Evolutionary conservation across 2,329 filamentous ascomycete genomes (phyloP).

Genomic region (Dothideomycetes sp.): DNA sequence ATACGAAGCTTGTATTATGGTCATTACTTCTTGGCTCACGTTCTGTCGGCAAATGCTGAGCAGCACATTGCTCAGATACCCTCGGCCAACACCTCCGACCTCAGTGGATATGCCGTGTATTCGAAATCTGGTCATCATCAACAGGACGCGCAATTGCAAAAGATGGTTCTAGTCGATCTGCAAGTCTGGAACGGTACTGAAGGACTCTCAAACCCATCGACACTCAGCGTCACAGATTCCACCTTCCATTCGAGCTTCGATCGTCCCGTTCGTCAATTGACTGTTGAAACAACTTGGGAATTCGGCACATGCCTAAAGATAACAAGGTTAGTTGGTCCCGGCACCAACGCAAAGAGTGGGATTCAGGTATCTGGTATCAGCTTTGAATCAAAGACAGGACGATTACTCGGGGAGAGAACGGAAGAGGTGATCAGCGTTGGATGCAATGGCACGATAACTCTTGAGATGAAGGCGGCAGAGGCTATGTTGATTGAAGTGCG

Average conservation of each 20-base stretch:
- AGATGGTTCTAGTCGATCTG: slow-evolving; percentile 8
- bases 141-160: background rate
- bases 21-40: slow-evolving; percentile 13
- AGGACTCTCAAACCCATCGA: background rate
- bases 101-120: slow-evolving; percentile 5
- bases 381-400: slow-evolving; percentile 8
- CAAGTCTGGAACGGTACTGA: slow-evolving; percentile 3
- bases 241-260: slow-evolving; percentile 5
- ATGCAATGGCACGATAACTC: background rate
- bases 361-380: slow-evolving; percentile 1
- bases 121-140: background rate
- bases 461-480: slow-evolving; percentile 7
- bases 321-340: slow-evolving; percentile 3
- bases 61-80: background rate
- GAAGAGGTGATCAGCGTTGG: background rate
- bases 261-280: slow-evolving; percentile 7
- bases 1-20: slow-evolving; percentile 1
- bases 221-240: slow-evolving; percentile 7
- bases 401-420: background rate
- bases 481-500: slow-evolving; percentile 4
- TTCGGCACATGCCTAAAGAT: background rate
- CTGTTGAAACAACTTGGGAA: background rate
- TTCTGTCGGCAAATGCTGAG: slow-evolving; percentile 2
- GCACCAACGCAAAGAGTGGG: slow-evolving; percentile 12
- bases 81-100: background rate